These are phyloP conservation scores for Mycena citricolor DNA, from an alignment of 1,284 basidiomycete species.

Conservation along the genomic window DNA sequence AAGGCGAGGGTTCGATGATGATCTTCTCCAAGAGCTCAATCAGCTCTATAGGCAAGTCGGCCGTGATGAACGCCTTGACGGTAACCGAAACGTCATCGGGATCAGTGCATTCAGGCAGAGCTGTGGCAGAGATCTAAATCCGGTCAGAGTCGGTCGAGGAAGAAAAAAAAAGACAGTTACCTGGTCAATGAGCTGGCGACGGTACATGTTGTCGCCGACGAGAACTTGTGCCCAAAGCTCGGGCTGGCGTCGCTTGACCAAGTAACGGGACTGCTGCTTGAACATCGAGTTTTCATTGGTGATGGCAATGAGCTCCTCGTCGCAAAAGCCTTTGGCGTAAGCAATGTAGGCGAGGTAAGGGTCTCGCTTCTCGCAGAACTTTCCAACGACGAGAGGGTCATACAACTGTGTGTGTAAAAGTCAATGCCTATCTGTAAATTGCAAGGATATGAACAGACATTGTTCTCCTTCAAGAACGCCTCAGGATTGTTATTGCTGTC, in stretches of 20 bases:
- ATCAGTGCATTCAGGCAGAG: constrained; percentile 95
- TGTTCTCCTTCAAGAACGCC: constrained; percentile 97
- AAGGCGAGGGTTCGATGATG: constrained; percentile 94
- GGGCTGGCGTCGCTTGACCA: constrained; percentile 93
- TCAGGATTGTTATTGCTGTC: constrained; percentile 99
- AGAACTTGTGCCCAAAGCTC: constrained; percentile 98
- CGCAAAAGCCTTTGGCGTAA: constrained; percentile 99
- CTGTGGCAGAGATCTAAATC: constrained; percentile 82
- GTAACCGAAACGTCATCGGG: constrained; percentile 98
- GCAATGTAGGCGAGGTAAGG: constrained; percentile 99
- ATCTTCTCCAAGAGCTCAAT: constrained; percentile 99
- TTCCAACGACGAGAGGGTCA: constrained; percentile 94
- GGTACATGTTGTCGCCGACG: constrained; percentile 86
- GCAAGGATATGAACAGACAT: constrained; percentile 50
- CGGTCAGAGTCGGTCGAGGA: constrained; percentile 8
- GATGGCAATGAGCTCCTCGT: constrained; percentile 95
- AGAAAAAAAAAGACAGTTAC: constrained; percentile 37
- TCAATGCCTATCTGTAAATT: too few relatives aligned
- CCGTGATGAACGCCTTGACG: constrained; percentile 98
- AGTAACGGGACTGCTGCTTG: constrained; percentile 98
- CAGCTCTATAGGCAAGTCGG: constrained; percentile 95
- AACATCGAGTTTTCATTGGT: constrained; percentile 99
- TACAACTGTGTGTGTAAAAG: constrained; percentile 65
- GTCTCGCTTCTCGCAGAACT: constrained; percentile 99
- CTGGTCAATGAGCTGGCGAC: constrained; percentile 95